Percentiles rank a stretch among this genome's conserved stretches.
phyloP scores from a whole-genome alignment of 2,329 filamentous ascomycete genomes.

The Trichoderma pleuroti region DNA sequence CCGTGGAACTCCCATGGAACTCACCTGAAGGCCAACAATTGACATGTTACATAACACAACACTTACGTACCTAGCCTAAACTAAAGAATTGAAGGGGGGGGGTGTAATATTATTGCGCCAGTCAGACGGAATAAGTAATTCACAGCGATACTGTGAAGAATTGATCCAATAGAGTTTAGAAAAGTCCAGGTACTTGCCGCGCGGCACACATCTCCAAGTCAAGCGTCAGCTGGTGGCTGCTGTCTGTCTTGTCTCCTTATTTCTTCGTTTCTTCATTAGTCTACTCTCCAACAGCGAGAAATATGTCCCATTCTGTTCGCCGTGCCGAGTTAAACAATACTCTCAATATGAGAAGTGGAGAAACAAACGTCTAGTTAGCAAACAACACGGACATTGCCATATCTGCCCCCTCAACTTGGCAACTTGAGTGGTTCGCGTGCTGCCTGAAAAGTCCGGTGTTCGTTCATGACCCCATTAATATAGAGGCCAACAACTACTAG shows the following conservation, averaged over 20 bases:
- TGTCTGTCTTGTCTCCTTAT: rapidly evolving
- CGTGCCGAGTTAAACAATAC: not conserved
- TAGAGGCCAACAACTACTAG: not conserved
- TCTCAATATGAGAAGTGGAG: not conserved
- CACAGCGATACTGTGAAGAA: not conserved
- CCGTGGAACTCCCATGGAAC: not conserved
- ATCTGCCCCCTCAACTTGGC: not conserved
- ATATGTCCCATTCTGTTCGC: not conserved
- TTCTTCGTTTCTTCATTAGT: not conserved
- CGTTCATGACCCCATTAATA: not conserved
- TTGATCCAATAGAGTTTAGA: not conserved
- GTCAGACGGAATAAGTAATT: not conserved
- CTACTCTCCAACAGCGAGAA: not conserved
- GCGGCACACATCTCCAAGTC: not conserved
- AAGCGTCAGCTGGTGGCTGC: not conserved
- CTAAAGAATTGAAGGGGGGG: not conserved
- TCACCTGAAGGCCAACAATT: not conserved
- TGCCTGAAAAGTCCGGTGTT: not conserved
- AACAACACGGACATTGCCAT: not conserved
- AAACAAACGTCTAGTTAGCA: not conserved
- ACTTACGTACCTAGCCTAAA: not conserved
- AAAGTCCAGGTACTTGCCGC: not conserved
- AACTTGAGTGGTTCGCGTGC: not conserved
- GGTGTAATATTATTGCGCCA: not conserved
- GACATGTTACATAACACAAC: not conserved